A percentile compares a stretch with the other conserved stretches of the same genome.
Evolutionary conservation across 2,329 filamentous ascomycete species (phyloP).

Genomic region (Ophiognomonia clavigignenti-juglandacearum): DNA sequence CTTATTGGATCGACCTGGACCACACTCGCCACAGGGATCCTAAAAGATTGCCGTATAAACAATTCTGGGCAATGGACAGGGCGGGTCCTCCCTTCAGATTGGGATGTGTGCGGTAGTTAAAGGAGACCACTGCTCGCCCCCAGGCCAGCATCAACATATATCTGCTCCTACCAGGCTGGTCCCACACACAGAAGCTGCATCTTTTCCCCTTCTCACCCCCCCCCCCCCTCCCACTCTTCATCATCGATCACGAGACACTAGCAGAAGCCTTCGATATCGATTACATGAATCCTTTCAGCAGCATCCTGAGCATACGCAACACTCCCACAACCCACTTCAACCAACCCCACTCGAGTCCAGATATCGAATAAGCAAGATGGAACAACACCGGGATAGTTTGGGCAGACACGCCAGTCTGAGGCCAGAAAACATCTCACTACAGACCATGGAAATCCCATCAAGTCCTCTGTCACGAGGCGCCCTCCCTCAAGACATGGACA

Average conservation of each 20-base stretch:
- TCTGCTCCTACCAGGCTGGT: too few relatives aligned
- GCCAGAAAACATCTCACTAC: neutral
- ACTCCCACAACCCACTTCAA: neutral
- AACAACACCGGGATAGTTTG: neutral
- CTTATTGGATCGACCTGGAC: slow-evolving; percentile 12
- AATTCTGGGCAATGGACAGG: neutral
- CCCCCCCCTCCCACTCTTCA: neutral
- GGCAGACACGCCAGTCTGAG: neutral
- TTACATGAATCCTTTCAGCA: neutral
- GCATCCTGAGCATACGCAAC: neutral
- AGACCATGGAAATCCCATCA: neutral
- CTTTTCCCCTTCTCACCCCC: neutral
- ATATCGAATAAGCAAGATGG: neutral
- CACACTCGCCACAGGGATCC: neutral
- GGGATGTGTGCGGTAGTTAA: neutral
- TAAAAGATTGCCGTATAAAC: neutral
- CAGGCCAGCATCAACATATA: too few relatives aligned
- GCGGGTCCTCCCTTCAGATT: neutral
- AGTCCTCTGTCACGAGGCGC: neutral
- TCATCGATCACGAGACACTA: too few relatives aligned
- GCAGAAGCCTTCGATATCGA: neutral
- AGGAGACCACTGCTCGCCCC: too few relatives aligned
- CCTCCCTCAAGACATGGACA: neutral
- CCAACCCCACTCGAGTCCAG: too few relatives aligned
- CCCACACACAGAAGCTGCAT: neutral